phyloP scores from a whole-genome alignment of 345 rosid genomes.

The Pseudoturritis turrita region DNA sequence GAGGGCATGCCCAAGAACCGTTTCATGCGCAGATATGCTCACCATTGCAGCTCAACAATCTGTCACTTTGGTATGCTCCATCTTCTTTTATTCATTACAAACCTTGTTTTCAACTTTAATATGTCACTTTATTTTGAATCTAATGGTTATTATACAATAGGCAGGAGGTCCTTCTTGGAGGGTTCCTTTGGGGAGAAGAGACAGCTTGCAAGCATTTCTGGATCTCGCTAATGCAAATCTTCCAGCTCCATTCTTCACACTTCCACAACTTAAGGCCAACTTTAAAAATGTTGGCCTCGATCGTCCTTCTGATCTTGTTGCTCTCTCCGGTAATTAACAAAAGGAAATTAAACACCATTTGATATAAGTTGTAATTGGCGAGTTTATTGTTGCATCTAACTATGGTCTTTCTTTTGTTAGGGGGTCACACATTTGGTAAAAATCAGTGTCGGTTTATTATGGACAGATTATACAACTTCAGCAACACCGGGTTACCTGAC shows the following conservation, averaged over 20 bases:
- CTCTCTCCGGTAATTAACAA: slow-evolving; percentile 23
- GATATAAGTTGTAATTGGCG: too few relatives aligned
- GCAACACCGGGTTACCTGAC: slow-evolving; percentile 37
- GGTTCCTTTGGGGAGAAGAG: slow-evolving; percentile 16
- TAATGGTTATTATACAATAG: neutral
- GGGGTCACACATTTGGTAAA: slow-evolving; percentile 59
- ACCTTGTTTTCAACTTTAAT: too few relatives aligned
- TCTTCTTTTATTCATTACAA: neutral
- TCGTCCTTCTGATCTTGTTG: slow-evolving; percentile 22
- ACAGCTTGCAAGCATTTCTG: slow-evolving; percentile 7
- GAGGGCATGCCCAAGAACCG: too few relatives aligned
- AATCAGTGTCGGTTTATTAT: slow-evolving; percentile 51
- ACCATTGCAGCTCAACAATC: slow-evolving; percentile 65
- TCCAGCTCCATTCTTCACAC: slow-evolving; percentile 22
- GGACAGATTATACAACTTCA: slow-evolving; percentile 52
- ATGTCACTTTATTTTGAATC: too few relatives aligned
- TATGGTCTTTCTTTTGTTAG: slow-evolving; percentile 14
- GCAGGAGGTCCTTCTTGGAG: slow-evolving; percentile 23
- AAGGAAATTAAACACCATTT: neutral
- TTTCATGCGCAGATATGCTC: slow-evolving; percentile 61
- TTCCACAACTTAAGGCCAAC: slow-evolving; percentile 20
- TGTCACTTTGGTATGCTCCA: slow-evolving; percentile 36
- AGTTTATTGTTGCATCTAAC: neutral
- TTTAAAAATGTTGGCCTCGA: slow-evolving; percentile 19
- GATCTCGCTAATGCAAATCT: slow-evolving; percentile 8